Conservation (phyloP, 2,329 filamentous ascomycete species). For the Venturiaceae sp. region DNA sequence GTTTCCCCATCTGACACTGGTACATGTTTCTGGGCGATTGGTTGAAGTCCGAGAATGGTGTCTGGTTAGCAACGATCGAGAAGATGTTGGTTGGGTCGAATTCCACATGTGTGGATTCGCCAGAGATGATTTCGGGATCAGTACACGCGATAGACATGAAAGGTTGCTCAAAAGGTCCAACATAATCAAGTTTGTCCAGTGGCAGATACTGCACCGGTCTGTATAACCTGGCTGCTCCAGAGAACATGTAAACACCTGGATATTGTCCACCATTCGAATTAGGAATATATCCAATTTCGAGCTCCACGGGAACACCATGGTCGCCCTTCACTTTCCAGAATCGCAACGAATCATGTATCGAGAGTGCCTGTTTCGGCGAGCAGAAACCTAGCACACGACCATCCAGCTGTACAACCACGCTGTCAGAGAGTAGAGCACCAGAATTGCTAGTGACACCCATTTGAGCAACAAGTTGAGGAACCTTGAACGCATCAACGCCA, state of each 20-base stretch:
- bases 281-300: conserved; percentile 89
- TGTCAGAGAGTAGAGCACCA: conserved; percentile 71
- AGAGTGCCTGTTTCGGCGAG: conserved; percentile 68
- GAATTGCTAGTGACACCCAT: conserved; percentile 70
- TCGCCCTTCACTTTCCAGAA: conserved; percentile 92
- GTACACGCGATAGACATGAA: conserved; percentile 97
- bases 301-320: conserved; percentile 67
- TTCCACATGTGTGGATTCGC: conserved; percentile 87
- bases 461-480: conserved; percentile 66
- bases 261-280: conserved; percentile 87
- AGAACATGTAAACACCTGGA: conserved; percentile 90
- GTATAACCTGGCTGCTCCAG: conserved; percentile 75
- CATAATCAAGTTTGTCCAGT: conserved; percentile 73
- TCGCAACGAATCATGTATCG: conserved; percentile 76
- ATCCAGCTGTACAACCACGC: conserved; percentile 81
- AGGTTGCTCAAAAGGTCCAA: conserved; percentile 91
- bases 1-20: conserved; percentile 98
- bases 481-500: conserved; percentile 59
- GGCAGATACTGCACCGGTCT: conserved; percentile 88
- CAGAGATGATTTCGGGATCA: conserved; percentile 79
- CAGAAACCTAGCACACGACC: conserved; percentile 87
- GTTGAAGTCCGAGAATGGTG: conserved; percentile 97
- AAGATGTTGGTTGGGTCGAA: conserved; percentile 92
- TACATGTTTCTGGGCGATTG: conserved; percentile 99
- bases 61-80: conserved; percentile 97